Base-by-base conservation (phyloP, 805 yeast genomes). In the Cyberlindnera mrakii region DNA sequence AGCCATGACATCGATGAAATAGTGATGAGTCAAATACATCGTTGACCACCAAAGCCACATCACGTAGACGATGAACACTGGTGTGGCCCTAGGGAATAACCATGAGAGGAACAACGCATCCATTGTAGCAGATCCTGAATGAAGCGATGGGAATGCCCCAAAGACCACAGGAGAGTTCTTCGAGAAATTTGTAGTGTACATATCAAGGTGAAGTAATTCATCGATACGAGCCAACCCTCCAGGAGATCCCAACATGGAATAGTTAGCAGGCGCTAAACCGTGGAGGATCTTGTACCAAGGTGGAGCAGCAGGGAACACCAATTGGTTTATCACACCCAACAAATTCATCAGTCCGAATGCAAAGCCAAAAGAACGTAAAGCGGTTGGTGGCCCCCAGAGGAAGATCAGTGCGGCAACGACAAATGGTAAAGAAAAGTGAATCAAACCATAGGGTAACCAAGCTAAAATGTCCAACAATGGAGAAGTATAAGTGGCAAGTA, bases 11-110 rank as follows among this genome's bases (percentile, higher is more conserved):
- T 91, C 98, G 47, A 91, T 79, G 58, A 93, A 93, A 63, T 91
- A 91, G 66, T 91, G 99, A 65, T 91, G 99, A 0, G 97, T 91
- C 57, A 91, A 73, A 64, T 91, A 91, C 99, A 91, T 91, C 14
- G 98, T 93, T 40, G 93, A 77, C 95, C 96, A 93, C 98, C 98
- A 91, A 53, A 93, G 74, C 95, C 96, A 88, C 49, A 79, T 67
- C n/a, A 88, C 93, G 61, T 91, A 93, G 16, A 71, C 64, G 60
- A 82, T 72, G 72, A 88, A 85, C 6, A 85, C 46, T 7, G 83
- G 79, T 1, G 78, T 70, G 38, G 70, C 69, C 34, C 66, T 71
- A 11, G 98, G 98, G 60, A 90, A 90, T 43, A 89, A 68, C 69
- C 88, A 87, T 41, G 81, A 70, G 57, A 93, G 69, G 65, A 93